Base-by-base conservation (phyloP, 2,329 filamentous ascomycete species). In the Bretziella fagacearum region DNA sequence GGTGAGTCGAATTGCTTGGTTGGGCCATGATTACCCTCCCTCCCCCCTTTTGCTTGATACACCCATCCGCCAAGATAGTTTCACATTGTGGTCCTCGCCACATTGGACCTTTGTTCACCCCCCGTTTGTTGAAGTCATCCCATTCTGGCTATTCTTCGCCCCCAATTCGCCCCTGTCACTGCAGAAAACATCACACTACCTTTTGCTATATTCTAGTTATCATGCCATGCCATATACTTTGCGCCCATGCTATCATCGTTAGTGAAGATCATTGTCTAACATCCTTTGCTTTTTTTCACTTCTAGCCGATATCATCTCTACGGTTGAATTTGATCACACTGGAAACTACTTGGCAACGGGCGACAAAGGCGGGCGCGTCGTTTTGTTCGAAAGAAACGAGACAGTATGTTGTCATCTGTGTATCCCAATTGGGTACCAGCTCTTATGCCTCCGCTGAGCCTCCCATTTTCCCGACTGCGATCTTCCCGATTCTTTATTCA, bases 321-420 rank as follows among this genome's bases (percentile, higher is more conserved):
- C 84, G 41, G 84, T 91, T 57, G 84, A 91, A 61, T 91, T 91
- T 60, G 84, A 91, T 61, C 84, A 91, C 60, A 91, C 84, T 33
- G 84, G 84, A 49, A 89, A 91, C 62, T 91, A 91, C 61, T 72
- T 91, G 52, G 84, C 84, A 54, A 91, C 84, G n/a, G 84, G 84
- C 60, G 84, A 91, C 65, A 91, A 91, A 64, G 84, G 84, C 56
- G 84, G 84, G 52, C 73, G 84, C 56, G 84, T 91, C 48, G 84
- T 91, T 51, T 67, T 91, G 51, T 91, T 91, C 58, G 84, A 91
- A 66, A 76, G 91, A 56, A 98, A 98, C 60, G 91, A 96, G 67
- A 95, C 89, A 61, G 87, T 93, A 69, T 60, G 78, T 67, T 20
- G 59, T 36, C 43, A 49, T 41, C 45, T 46, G 27, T 39, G 27